Evolutionary conservation across 352 stramenopile genomes (phyloP), one percentile per base, ranked within the genome.

Genomic region (Phytopythium cucurbitacearum): DNA sequence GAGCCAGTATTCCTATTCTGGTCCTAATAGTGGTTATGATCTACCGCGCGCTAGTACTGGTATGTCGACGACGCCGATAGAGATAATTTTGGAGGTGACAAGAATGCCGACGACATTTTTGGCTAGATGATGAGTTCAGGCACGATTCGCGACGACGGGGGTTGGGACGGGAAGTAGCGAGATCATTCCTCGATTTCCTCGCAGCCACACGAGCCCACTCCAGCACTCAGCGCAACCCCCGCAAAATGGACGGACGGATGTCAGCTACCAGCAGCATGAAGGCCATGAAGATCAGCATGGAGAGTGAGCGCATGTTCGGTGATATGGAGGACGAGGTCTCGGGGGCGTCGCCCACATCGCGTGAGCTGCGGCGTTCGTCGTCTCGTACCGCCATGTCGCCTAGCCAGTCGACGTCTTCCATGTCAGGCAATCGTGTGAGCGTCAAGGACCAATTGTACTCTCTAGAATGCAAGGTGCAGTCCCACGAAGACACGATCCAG

Each of bases 201-300:
- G 1, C 21, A 28, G 21, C 21, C 21, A 2, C 21, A 28, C 21
- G 21, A 28, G 21, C 1, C 21, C 21, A 28, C 21, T 28, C 21
- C 21, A 28, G 21, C 21, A 28, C 21, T 28, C 21, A 28, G 21
- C 21, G 21, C 21, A 28, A 28, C 16, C 15, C 40, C 35, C 4
- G 13, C 4, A 60, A 54, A 28, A 88, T 90, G 80, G 76, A 88
- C 44, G 76, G 79, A 52, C 60, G 87, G 59, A 85, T 74, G 38
- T 64, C 62, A 48, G 69, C 60, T 5, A 70, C 64, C 60, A 80
- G 64, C 64, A 85, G 71, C 65, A 86, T 87, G 67, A 89, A 89
- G 68, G 79, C 69, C 71, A 86, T 89, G 74, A 89, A 87, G 68
- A 83, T 89, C 64, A 84, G 67, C 52, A 89, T 89, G 76, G 79